phyloP scores from a whole-genome alignment of 1,139 yeast genomes.

The Geotrichum bryndzae region DNA sequence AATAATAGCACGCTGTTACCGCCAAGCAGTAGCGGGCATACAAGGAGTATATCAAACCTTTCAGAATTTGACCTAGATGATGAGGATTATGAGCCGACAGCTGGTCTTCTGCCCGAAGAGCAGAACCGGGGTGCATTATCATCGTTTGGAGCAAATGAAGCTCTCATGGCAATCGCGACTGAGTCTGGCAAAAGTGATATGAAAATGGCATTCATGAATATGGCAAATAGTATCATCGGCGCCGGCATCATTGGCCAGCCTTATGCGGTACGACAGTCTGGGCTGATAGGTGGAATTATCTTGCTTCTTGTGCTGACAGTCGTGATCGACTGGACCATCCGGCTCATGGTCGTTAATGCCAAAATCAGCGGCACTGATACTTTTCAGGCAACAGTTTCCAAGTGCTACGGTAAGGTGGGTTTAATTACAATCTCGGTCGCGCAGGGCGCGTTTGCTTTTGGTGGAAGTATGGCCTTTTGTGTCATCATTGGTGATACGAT shows the following conservation, averaged over 20 bases:
- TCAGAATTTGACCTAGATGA: constrained; percentile 10
- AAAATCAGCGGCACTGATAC: constrained; percentile 68
- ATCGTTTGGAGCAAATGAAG: constrained; percentile 22
- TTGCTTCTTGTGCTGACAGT: constrained; percentile 55
- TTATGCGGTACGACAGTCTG: constrained; percentile 76
- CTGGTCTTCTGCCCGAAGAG: constrained; percentile 1
- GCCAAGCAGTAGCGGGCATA: neutral
- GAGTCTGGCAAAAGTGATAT: constrained; percentile 45
- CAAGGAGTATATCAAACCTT: neutral
- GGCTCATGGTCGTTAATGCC: constrained; percentile 75
- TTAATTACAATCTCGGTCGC: constrained; percentile 61
- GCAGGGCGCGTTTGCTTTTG: constrained; percentile 86
- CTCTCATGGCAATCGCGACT: constrained; percentile 26
- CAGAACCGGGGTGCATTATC: neutral
- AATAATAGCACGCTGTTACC: neutral
- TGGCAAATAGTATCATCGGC: constrained; percentile 88
- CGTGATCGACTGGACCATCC: constrained; percentile 81
- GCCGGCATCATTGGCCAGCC: constrained; percentile 96
- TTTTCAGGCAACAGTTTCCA: constrained; percentile 79
- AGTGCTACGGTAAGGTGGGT: constrained; percentile 73
- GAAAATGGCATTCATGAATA: constrained; percentile 91
- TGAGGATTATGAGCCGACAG: constrained; percentile 4
- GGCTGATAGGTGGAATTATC: constrained; percentile 67
- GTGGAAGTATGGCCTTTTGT: constrained; percentile 91
- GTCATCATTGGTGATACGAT: constrained; percentile 93